Base-by-base conservation (phyloP, 2,329 filamentous ascomycete genomes). In the Furcasterigmium sp. region DNA sequence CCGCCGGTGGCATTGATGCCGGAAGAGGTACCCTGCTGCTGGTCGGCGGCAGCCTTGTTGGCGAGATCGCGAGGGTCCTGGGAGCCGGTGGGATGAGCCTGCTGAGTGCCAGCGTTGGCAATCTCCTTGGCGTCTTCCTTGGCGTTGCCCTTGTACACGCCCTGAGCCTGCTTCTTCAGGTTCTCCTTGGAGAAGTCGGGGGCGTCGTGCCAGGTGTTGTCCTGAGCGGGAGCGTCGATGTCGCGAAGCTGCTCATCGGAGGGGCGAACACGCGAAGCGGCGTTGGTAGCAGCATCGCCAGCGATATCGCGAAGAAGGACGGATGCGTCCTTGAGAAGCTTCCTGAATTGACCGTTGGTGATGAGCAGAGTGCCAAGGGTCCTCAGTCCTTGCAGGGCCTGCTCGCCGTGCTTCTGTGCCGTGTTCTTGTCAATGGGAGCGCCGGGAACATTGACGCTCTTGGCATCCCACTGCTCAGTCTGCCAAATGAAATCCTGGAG, bases 401-500 rank as follows among this genome's bases (percentile, higher is more conserved):
- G 77, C 50, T 93, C 81, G 32, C 85, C 88, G 61, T 98, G 88
- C 59, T 91, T 84, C 67, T 85, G 81, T 20, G 87, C 87, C 2
- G 78, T 76, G 1, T 87, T 82, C 70, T 89, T 94, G 59, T 81
- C 77, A 38, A 95, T 55, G 1, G 89, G 85, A 2, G 80, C 76
- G 44, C 75, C 72, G 4, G 88, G 87, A 1, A 73, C 65, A 45
- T 68, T 63, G 20, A 87, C 74, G 41, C 76, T 72, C 55, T 75
- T 82, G 45, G 78, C 69, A 42, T 82, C 79, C 49, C 93, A 82
- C 37, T 86, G 77, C 59, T 89, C 82, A 0, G 90, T 91, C 61
- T 95, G 87, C 85, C 87, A 98, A 66, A 97, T 88, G 66, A 98
- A 97, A 57, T 98, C 91, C 61, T 98, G 93, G 17, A 98, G 71